Evolutionary conservation across 306 rosid genomes (phyloP).

Genomic region (Quercus glauca): DNA sequence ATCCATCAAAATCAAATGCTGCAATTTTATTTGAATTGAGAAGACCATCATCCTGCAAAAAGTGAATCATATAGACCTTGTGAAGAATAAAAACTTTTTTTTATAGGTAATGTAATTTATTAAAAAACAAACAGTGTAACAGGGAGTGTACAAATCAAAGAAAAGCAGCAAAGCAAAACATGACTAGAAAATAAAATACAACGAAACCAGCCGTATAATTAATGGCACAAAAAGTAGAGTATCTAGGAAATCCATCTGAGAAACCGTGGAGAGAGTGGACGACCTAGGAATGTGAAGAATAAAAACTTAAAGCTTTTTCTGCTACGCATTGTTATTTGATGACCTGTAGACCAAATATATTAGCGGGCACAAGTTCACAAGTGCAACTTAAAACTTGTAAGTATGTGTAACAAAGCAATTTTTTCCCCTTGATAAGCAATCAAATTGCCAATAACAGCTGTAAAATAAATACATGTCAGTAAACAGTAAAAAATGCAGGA

Average conservation of each 20-base stretch:
- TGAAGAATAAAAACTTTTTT: background rate
- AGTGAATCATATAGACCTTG: constrained; percentile 6
- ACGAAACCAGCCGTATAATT: no score
- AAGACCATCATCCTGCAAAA: constrained; percentile 70
- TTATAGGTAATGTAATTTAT: no score
- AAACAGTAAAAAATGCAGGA: background rate
- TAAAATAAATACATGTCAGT: background rate
- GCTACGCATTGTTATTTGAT: background rate
- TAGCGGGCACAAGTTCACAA: background rate
- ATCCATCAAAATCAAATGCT: constrained; percentile 98
- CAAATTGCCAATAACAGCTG: background rate
- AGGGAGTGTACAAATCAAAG: no score
- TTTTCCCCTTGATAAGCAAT: background rate
- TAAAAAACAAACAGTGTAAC: no score
- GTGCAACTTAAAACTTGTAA: background rate
- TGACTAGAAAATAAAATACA: no score
- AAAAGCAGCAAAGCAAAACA: no score
- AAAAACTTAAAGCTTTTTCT: background rate
- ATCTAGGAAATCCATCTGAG: no score
- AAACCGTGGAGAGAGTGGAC: no score
- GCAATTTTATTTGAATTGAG: constrained; percentile 85
- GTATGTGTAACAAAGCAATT: background rate
- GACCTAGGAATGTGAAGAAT: background rate
- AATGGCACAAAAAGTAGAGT: no score
- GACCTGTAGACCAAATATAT: background rate